Conservation (phyloP, 2,329 filamentous ascomycete genomes). For the Monosporascus ibericus region DNA sequence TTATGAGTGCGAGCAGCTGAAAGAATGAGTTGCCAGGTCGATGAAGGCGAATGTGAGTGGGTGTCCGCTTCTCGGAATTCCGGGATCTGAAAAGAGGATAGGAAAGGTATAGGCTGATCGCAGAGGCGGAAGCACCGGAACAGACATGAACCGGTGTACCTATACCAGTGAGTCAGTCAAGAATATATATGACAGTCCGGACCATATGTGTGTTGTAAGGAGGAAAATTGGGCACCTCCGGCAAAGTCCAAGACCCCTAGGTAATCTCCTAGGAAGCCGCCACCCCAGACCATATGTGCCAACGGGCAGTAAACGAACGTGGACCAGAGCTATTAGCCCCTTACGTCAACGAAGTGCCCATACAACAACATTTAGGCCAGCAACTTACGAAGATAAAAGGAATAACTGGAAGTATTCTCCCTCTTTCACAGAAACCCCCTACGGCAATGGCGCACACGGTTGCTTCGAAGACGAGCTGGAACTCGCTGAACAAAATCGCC, state of each 20-base stretch:
- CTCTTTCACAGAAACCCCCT: slow-evolving; percentile 41
- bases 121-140: slow-evolving; percentile 34
- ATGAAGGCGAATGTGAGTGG: slow-evolving; percentile 39
- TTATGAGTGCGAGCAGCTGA: slow-evolving; percentile 40
- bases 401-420: slow-evolving; percentile 37
- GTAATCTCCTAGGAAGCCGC: slow-evolving; percentile 34
- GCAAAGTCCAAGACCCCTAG: slow-evolving; percentile 41
- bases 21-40: slow-evolving; percentile 41
- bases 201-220: no score
- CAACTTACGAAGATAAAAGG: slow-evolving; percentile 37
- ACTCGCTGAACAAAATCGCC: slow-evolving; percentile 44
- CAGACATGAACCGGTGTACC: slow-evolving; percentile 37
- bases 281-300: slow-evolving; percentile 43
- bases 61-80: slow-evolving; percentile 36
- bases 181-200: no score
- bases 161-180: neutral
- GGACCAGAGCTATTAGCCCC: slow-evolving; percentile 34
- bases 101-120: slow-evolving; percentile 42
- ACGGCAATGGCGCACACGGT: slow-evolving; percentile 46
- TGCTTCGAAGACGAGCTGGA: slow-evolving; percentile 42
- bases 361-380: neutral
- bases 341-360: no score
- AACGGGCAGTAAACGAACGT: slow-evolving; percentile 41
- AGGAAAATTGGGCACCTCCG: slow-evolving; percentile 18
- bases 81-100: slow-evolving; percentile 42